Base-by-base conservation (phyloP, 768 basidiomycete genomes). In the Gymnopilus dilepis region DNA sequence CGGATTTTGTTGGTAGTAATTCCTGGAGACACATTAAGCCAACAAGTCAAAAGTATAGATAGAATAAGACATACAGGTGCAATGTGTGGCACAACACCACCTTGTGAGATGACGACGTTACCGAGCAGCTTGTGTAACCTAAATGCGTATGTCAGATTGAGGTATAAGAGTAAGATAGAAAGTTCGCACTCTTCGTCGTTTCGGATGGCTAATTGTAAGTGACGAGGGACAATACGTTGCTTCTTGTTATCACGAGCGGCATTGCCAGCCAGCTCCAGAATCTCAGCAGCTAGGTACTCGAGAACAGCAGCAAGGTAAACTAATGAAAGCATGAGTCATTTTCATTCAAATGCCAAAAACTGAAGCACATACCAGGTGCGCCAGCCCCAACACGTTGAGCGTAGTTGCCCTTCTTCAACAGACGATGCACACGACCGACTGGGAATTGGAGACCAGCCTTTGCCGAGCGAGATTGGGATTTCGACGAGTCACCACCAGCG, bases 181-280 rank as follows among this genome's bases (percentile, higher is more conserved):
- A 34, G 38, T 22, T 75, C 79, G 51, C 62, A 90, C 89, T 91
- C 93, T 74, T 95, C 93, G 63, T 94, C 93, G 75, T 95, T 94
- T 67, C 95, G 86, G 76, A 97, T 94, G 63, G 95, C 94, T 50
- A 97, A 88, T 73, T 97, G 95, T 62, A 96, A 75, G 77, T 97
- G 95, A 73, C 95, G 89, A 56, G 95, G 95, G 8, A 96, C 92
- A 71, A 96, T 96, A 90, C 95, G 94, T 70, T 92, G 90, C 82
- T 95, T 92, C 84, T 93, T 90, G 82, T 90, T 90, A 77, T 88
- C 89, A 66, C 89, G 86, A 24, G 89, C 92, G 21, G 92, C 92
- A 67, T 92, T 92, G 51, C 94, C 95, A 67, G 94, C 95, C 26
- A 97, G 83, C 76, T 97, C 94, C 61, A 96, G 89, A 75, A 97